Base-by-base conservation (phyloP, 805 yeast genomes). In the Candida coleopterorum region DNA sequence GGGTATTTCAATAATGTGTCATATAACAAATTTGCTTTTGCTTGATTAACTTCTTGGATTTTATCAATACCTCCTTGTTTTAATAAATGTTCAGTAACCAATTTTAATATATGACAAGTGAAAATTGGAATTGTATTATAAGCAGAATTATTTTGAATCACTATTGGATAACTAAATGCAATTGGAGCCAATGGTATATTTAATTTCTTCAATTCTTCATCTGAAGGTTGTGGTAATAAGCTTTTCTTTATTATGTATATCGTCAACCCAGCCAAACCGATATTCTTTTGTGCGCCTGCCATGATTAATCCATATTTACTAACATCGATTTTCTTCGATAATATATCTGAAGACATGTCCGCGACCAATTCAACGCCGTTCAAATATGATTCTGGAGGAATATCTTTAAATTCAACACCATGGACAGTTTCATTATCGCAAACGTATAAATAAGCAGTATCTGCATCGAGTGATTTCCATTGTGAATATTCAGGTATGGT, bases 261-360 rank as follows among this genome's bases (percentile, higher is more conserved):
- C 11, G 97, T 83, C 46, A 93, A 76, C 25, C 99, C 98, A 8
- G 99, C 97, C 54, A 93, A 68, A 38, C 99, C 98, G 55, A 93
- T 87, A 60, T 93, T 93, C 64, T 93, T 93, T 65, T 93, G 99
- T 18, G 97, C 99, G 44, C 99, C 99, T 14, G 96, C 98, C 77
- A 89, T 80, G 43, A 93, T 81, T 18, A 88, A 67, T 35, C 96
- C 97, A 55, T 77, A 90, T 60, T 85, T 81, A 38, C 85, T 67
- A 28, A 93, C 82, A 51, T 90, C 96, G 34, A 93, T 60, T 46
- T 74, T 66, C 47, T 84, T 81, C 16, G 96, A 85, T 47, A 93
- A 69, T 54, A 93, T 82, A 60, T 90, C 87, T 31, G 97, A 89
- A 2, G 97, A 89, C 81, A 90, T 79, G 58, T 93, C 99, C 18